These are phyloP conservation scores for Aspergillus coremiiformis DNA, from an alignment of 495 filamentous ascomycete genomes.

Conservation along the genomic window DNA sequence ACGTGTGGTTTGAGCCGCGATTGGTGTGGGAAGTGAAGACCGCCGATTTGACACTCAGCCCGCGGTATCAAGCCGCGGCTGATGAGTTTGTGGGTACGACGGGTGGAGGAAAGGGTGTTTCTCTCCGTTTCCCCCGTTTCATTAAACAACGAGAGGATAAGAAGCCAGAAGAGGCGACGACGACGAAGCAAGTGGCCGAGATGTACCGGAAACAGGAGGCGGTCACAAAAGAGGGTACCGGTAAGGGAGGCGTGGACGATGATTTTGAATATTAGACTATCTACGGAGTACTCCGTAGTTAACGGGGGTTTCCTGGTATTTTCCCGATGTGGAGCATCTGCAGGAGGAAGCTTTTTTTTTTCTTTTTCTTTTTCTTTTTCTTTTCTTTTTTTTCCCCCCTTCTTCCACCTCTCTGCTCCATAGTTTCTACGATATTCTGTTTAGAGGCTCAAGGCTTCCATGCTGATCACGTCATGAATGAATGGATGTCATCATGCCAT, in stretches of 20 bases:
- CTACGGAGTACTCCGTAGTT: too few species aligned
- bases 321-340: neutral
- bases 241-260: constrained; percentile 82
- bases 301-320: too few species aligned
- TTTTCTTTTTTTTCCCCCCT: too few species aligned
- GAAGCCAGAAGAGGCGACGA: constrained; percentile 86
- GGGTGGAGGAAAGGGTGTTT: constrained; percentile 75
- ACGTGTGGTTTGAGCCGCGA: constrained; percentile 95
- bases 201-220: constrained; percentile 96
- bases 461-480: too few species aligned
- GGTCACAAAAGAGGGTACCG: constrained; percentile 55
- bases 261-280: constrained; percentile 83
- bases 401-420: too few species aligned
- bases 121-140: constrained; percentile 83
- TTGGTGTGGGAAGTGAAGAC: constrained; percentile 98
- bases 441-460: too few species aligned
- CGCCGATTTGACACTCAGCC: constrained; percentile 86
- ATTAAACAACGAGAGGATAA: constrained; percentile 89
- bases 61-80: constrained; percentile 74
- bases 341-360: neutral
- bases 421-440: too few species aligned
- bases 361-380: too few species aligned
- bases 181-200: constrained; percentile 74
- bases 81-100: constrained; percentile 50
- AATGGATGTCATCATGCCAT: too few species aligned